Conservation (phyloP, 192 early-diverging fungal genomes). For the Coemansia sp. region DNA sequence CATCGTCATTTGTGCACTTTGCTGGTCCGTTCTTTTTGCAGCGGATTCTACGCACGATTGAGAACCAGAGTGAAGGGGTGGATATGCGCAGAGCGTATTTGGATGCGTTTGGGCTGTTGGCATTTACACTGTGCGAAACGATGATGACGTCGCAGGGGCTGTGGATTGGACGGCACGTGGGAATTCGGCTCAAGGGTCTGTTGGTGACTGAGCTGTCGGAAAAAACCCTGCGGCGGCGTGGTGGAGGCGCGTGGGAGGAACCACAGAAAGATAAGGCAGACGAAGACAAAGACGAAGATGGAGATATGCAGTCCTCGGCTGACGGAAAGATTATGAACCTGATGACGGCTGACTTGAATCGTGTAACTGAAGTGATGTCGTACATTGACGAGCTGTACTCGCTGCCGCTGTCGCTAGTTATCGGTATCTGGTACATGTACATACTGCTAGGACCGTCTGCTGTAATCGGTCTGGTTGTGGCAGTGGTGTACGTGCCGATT, state of each 20-base stretch:
- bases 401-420: constrained; percentile 60
- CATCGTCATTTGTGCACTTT: constrained; percentile 34
- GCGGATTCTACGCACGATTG: constrained; percentile 57
- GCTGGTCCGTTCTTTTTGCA: constrained; percentile 60
- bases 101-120: constrained; percentile 60
- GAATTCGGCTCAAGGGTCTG: constrained; percentile 60
- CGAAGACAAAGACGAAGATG: constrained; percentile 20
- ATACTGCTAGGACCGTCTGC: constrained; percentile 77
- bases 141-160: constrained; percentile 55
- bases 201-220: constrained; percentile 64
- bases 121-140: constrained; percentile 43
- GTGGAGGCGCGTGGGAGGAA: constrained; percentile 55
- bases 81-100: constrained; percentile 48
- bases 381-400: constrained; percentile 62
- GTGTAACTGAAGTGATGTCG: constrained; percentile 55
- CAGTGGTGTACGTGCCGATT: constrained; percentile 61
- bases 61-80: constrained; percentile 28
- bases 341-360: constrained; percentile 66
- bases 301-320: constrained; percentile 34
- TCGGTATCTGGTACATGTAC: constrained; percentile 70
- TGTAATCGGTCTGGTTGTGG: constrained; percentile 65
- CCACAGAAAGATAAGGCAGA: constrained; percentile 17
- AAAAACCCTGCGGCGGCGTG: constrained; percentile 63
- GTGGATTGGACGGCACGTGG: constrained; percentile 63
- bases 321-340: constrained; percentile 72